Base-by-base conservation (phyloP, 805 yeast genomes). In the Metschnikowia vanudenii region DNA sequence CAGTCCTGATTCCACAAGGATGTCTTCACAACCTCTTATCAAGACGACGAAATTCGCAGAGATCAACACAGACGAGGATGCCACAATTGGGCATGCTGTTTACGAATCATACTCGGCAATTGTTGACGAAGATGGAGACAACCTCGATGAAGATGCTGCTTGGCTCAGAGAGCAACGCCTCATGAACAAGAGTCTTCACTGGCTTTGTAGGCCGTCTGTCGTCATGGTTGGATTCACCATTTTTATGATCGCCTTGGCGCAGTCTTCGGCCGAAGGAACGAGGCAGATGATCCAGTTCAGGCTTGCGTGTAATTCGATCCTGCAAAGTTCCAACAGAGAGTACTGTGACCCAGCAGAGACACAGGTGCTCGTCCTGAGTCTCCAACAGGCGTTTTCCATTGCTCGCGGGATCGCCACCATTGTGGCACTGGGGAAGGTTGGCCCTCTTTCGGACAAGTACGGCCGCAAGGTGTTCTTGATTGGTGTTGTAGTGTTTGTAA, bases 121-220 rank as follows among this genome's bases (percentile, higher is more conserved):
- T 1, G 59, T 72, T 33, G 48, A 45, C 17, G 62, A 67, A 5
- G 64, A 66, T 11, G 64, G 60, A n/a, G 74, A 66, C 32, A 68
- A 64, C 13, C 44, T 7, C 60, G 57, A 16, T 39, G 76, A 71
- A 34, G 81, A 77, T 45, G 67, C 69, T 7, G 59, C 74, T 5
- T 74, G 82, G 75, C 58, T 79, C 13, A 56, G 76, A 12, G 83
- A 81, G 49, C 77, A 76, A 43, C 66, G 82, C 36, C 20, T 55
- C 2, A 61, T 67, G 31, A 78, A 79, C 56, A 59, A 65, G 49
- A 47, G 66, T 2, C 45, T 78, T 22, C 69, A 71, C 16, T 83
- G 88, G 85, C 63, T 75, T 43, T 68, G 67, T 24, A 67, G 84
- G 36, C 91, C 91, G 0, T 75, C 84, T 2, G 63, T 81, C 7